phyloP scores from a whole-genome alignment of 106 monocot genomes.

The Allium cepa region DNA sequence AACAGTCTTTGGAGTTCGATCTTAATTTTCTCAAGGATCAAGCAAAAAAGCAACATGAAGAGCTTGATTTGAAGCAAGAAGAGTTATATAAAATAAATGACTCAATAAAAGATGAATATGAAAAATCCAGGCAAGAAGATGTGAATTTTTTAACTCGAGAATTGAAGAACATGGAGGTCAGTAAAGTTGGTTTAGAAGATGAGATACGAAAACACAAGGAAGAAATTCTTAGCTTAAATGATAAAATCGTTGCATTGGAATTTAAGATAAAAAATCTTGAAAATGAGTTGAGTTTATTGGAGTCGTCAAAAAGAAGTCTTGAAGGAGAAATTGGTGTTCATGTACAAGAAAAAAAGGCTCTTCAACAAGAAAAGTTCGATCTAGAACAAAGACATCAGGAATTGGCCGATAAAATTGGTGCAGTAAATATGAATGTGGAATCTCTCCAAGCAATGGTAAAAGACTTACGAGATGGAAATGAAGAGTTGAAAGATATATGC shows the following conservation, averaged over 20 bases:
- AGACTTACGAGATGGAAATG: slow-evolving; percentile 33
- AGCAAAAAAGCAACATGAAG: slow-evolving; percentile 11
- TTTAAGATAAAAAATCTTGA: slow-evolving; percentile 31
- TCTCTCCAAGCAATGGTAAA: slow-evolving; percentile 43
- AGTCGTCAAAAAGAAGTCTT: slow-evolving; percentile 23
- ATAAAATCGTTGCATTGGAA: slow-evolving; percentile 30
- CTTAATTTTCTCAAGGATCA: slow-evolving; percentile 24
- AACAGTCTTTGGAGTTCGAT: slow-evolving; percentile 25
- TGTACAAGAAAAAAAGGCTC: slow-evolving; percentile 23
- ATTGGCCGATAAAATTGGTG: slow-evolving; percentile 32
- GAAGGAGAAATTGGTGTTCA: slow-evolving; percentile 9
- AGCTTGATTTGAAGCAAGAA: slow-evolving; percentile 9
- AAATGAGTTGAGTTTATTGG: slow-evolving; percentile 27
- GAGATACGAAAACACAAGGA: slow-evolving; percentile 27
- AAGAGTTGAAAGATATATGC: slow-evolving; percentile 38
- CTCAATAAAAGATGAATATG: slow-evolving; percentile 12
- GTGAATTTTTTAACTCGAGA: slow-evolving; percentile 17
- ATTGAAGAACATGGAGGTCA: slow-evolving; percentile 16
- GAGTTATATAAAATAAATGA: slow-evolving; percentile 21
- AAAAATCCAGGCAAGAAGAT: slow-evolving; percentile 22
- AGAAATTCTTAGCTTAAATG: slow-evolving; percentile 29
- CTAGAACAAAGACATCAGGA: slow-evolving; percentile 27
- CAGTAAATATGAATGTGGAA: slow-evolving; percentile 22
- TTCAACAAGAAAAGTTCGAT: slow-evolving; percentile 28
- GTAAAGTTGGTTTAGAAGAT: slow-evolving; percentile 28